Base-by-base conservation (phyloP, 2,329 filamentous ascomycete genomes). In the Monilinia polystroma region DNA sequence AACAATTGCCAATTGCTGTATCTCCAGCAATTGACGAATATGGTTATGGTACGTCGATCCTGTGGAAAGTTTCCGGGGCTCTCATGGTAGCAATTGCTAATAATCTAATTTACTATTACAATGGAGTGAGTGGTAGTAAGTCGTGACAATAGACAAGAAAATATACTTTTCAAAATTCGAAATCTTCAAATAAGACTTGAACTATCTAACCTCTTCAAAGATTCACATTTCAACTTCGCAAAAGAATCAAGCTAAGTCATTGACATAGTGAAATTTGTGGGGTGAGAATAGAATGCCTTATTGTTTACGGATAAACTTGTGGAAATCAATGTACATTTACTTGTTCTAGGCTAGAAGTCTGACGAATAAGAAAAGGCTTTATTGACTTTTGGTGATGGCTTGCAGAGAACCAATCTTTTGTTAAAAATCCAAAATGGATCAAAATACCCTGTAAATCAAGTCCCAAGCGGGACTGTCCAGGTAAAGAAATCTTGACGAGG, bases 201-300 rank as follows among this genome's bases (percentile, higher is more conserved):
- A 60, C 55, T 67, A 59, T 52, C 83, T 82, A 78, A 87, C 83
- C 71, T 93, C 84, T 70, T 90, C 90, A 84, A 96, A 0, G 29
- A 29, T 29, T 29, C 29, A 29, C 29, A 29, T 29, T 29, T 29
- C 29, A 29, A 29, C 29, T 29, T 29, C 29, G 2, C 29, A 29
- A 29, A 29, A 29, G 29, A 29, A 29, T 29, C 29, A 29, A 29
- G 29, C 29, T 29, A 29, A 3, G 29, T 29, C 29, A 29, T 29
- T 29, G 4, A 29, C 4, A 29, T 29, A 29, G 93, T 96, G 84
- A 90, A 96, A 80, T 96, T 92, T 79, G 87, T 89, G 1, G 90
- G 90, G 81, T 93, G 88, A 91, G 83, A 93, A 93, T 73, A 93
- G 83, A 71, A 93, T 85, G 66, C 87, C 86, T 90, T 90, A 93